Evolutionary conservation across 23 red algal genomes (phyloP).

Genomic region (Gracilaria gracilis): DNA sequence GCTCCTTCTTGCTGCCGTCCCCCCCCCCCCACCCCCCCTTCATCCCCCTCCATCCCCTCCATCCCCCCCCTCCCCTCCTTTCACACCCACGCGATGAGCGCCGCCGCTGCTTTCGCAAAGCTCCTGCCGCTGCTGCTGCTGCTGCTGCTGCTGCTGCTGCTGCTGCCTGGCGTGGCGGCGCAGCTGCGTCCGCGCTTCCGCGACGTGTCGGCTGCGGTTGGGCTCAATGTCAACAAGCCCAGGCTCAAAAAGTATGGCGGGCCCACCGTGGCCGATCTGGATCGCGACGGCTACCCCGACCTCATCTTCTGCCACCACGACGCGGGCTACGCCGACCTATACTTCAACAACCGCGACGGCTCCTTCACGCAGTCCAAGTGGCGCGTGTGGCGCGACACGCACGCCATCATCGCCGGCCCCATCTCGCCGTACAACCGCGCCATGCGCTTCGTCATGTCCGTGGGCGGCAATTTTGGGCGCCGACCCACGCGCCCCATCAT

Average conservation of each 20-base stretch:
- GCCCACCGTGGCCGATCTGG: constrained; percentile 49
- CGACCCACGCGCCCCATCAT: constrained; percentile 24
- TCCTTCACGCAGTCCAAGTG: constrained; percentile 28
- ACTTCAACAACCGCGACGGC: constrained; percentile 41
- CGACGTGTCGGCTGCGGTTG: not conserved
- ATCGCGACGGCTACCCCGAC: constrained; percentile 46
- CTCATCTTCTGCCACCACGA: constrained; percentile 59
- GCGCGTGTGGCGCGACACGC: constrained; percentile 40
- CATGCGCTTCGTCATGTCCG: constrained; percentile 20
- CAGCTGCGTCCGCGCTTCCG: not conserved
- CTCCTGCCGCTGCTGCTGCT: not conserved
- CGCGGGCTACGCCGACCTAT: constrained; percentile 1
- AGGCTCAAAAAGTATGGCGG: constrained; percentile 55
- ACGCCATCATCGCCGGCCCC: constrained; percentile 37
- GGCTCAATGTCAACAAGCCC: constrained; percentile 1
- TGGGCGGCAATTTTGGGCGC: constrained; percentile 37
- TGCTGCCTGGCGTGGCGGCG: not conserved
- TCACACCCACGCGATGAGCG: not conserved
- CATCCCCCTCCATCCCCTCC: not conserved
- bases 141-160: not conserved
- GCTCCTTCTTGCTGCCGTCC: no score
- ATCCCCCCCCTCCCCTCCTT: constrained; percentile 7
- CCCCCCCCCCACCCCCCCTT: not conserved
- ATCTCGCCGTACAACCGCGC: not conserved
- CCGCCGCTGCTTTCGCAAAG: not conserved